A percentile compares a stretch with the other conserved stretches of the same genome.
These are phyloP conservation scores for Dacryopinax spathularia DNA, from an alignment of 768 basidiomycete genomes.

Conservation along the genomic window DNA sequence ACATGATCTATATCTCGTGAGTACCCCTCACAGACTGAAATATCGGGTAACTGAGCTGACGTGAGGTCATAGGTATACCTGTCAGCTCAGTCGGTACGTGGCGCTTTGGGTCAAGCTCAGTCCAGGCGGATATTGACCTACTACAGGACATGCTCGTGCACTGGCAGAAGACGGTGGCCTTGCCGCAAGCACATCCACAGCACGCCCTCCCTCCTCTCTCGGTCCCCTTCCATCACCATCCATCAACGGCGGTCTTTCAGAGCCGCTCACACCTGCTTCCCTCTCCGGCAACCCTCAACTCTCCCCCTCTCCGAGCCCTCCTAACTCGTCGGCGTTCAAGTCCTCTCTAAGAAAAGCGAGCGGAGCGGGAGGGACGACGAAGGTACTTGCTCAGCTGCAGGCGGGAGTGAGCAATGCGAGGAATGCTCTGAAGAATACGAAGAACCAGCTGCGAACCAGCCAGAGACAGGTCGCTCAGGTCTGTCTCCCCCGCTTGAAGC, in stretches of 20 bases:
- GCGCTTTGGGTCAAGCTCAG: slow-evolving; percentile 2
- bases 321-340: slow-evolving; percentile 27
- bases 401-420: slow-evolving; percentile 65
- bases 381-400: slow-evolving; percentile 77
- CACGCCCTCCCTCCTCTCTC: slow-evolving; percentile 27
- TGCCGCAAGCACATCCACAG: not conserved
- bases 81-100: slow-evolving; percentile 64
- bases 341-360: slow-evolving; percentile 24
- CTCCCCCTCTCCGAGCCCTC: slow-evolving; percentile 25
- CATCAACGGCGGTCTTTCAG: slow-evolving; percentile 17
- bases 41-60: not conserved
- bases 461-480: slow-evolving; percentile 67
- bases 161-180: slow-evolving; percentile 53
- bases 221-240: slow-evolving; percentile 16
- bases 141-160: slow-evolving; percentile 65
- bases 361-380: slow-evolving; percentile 57
- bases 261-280: not conserved
- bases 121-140: not conserved
- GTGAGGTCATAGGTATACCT: slow-evolving; percentile 51
- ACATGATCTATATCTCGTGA: not conserved
- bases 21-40: not conserved
- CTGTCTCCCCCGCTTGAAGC: slow-evolving; percentile 9
- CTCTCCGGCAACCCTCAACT: slow-evolving; percentile 21
- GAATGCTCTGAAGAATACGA: slow-evolving; percentile 75
- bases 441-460: slow-evolving; percentile 51